Evolutionary conservation across 768 basidiomycete genomes (phyloP), one percentile per base, ranked within the genome.

Genomic region (Agaricus bisporus): DNA sequence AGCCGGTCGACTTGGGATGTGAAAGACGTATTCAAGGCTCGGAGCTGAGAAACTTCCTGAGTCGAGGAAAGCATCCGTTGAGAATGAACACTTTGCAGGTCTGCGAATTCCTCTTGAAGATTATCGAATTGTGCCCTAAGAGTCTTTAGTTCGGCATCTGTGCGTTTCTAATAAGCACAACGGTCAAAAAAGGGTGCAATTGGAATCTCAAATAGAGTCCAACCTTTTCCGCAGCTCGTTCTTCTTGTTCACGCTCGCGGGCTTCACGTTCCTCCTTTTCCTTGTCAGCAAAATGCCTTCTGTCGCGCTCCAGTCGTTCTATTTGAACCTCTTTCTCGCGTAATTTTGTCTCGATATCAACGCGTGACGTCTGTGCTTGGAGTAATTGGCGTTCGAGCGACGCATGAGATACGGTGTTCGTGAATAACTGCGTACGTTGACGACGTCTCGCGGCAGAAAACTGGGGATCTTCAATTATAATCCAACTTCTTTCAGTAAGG

Each of bases 251-350:
- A 9, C 64, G 65, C 53, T 88, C 83, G 65, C 80, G 86, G 65
- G 84, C 85, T 54, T 83, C 80, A 20, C 80, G 70, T 56, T 89
- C 86, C 36, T 83, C 80, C 46, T 76, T 71, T 64, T 90, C 88
- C 3, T 83, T 67, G 57, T 89, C 86, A 0, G 83, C 71, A 47
- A 89, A 74, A 72, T 75, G 88, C 15, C 85, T 70, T 36, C 88
- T 70, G 61, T 91, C 89, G 15, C 78, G 70, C 60, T 90, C 86
- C 9, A 92, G 72, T 41, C 81, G 70, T 41, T 87, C 86, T 25
- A 91, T 76, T 20, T 70, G 64, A 1, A 74, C 58, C 2, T 88
- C 84, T 62, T 78, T 81, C 66, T 90, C 84, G 29, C 83, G 73
- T 3, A 90, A 69, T 63, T 83, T 83, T 11, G 77, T 74, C 64